Conservation (phyloP, 371 early-diverging fungal species). For the Actinomucor elegans region DNA sequence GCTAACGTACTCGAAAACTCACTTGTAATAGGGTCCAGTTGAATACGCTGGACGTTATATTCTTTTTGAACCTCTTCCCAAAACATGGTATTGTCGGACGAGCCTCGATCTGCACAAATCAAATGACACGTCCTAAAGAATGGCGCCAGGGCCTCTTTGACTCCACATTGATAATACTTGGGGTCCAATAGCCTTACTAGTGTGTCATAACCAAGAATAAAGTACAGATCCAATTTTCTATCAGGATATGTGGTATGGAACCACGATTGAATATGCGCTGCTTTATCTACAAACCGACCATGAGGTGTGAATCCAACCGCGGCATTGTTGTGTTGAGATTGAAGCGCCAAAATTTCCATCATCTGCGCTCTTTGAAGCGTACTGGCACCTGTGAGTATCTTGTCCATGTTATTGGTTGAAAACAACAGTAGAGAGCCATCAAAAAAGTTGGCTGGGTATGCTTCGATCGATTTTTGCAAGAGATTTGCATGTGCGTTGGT, state of each 20-base stretch:
- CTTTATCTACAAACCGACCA: constrained; percentile 64
- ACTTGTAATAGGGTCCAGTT: constrained; percentile 9
- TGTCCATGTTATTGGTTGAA: constrained; percentile 63
- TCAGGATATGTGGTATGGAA: constrained; percentile 1
- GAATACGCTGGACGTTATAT: constrained; percentile 21
- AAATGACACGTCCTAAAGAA: constrained; percentile 44
- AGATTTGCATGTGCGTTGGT: constrained; percentile 60
- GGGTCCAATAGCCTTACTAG: constrained; percentile 59
- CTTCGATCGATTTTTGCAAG: constrained; percentile 22
- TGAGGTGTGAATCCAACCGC: constrained; percentile 55
- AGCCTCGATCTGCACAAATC: constrained; percentile 54
- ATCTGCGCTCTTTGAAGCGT: constrained; percentile 49
- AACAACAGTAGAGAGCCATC: constrained; percentile 50
- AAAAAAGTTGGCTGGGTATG: constrained; percentile 29
- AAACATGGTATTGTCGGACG: constrained; percentile 10
- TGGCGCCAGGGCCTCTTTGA: constrained; percentile 39
- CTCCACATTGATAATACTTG: constrained; percentile 53
- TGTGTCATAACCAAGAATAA: constrained; percentile 68
- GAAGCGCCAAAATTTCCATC: constrained; percentile 51
- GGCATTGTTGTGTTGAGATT: constrained; percentile 16
- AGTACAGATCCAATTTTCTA: constrained; percentile 38
- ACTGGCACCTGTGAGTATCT: constrained; percentile 50
- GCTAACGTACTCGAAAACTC: constrained; percentile 33
- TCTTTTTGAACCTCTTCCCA: constrained; percentile 11
- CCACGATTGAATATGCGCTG: constrained; percentile 27